Evolutionary conservation across 768 basidiomycete species (phyloP).

Genomic region (Hydnomerulius pinastri): DNA sequence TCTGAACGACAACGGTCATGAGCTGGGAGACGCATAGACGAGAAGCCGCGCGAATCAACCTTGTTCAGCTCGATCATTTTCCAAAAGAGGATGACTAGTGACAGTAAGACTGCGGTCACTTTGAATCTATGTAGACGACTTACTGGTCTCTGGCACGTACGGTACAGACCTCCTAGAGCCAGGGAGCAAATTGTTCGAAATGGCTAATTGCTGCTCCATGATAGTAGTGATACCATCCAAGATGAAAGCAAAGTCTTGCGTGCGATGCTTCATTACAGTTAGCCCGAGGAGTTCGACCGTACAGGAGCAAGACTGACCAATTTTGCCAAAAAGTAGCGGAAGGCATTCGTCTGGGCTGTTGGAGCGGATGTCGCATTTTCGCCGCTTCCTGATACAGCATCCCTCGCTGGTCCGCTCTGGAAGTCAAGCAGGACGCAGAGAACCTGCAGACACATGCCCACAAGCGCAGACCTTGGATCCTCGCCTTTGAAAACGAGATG

Average conservation of each 20-base stretch:
- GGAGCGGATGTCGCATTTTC: conserved; percentile 51
- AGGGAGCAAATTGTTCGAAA: conserved; percentile 74
- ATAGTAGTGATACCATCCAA: conserved; percentile 68
- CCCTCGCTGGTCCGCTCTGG: conserved; percentile 73
- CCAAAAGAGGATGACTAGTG: conserved; percentile 79
- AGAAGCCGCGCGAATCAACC: conserved; percentile 41
- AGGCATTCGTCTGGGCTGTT: conserved; percentile 77
- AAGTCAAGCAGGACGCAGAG: conserved; percentile 79
- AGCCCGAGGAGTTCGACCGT: conserved; percentile 9
- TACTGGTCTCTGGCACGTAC: conserved; percentile 81
- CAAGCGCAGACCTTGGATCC: conserved; percentile 71
- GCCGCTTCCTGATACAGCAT: conserved; percentile 41
- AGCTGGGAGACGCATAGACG: not conserved
- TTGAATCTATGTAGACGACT: conserved; percentile 27
- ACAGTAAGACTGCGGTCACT: conserved; percentile 7
- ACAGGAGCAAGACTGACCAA: conserved; percentile 46
- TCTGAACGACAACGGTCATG: conserved; percentile 48
- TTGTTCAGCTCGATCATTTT: conserved; percentile 92
- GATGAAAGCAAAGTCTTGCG: conserved; percentile 86
- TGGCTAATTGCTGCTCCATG: conserved; percentile 74
- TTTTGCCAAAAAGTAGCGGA: conserved; percentile 90
- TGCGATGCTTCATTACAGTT: conserved; percentile 66
- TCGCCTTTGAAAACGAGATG: conserved; percentile 91
- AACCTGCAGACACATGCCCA: conserved; percentile 75
- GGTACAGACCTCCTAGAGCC: conserved; percentile 84